Conservation (phyloP, 2,329 filamentous ascomycete genomes). For the Aspergillus sp. region DNA sequence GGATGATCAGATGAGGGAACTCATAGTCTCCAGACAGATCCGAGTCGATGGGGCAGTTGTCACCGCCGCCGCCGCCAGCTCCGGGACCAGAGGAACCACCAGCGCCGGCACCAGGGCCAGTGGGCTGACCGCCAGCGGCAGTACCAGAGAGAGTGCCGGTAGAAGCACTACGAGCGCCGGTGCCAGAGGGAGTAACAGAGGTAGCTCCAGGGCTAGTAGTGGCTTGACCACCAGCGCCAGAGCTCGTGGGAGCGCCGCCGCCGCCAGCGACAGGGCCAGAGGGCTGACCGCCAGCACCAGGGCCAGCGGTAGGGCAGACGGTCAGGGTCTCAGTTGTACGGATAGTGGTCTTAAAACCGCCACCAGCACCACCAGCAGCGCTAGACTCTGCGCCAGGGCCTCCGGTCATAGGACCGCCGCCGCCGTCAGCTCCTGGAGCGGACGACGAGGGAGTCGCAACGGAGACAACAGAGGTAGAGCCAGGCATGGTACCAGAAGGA, state of each 20-base stretch:
- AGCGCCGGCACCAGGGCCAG: conserved; percentile 4
- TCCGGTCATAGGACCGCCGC: too few relatives aligned
- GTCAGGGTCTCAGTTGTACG: too few relatives aligned
- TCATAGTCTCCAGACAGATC: conserved; percentile 41
- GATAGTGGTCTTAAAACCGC: too few relatives aligned
- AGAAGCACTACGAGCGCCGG: conserved; percentile 3
- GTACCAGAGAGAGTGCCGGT: neutral
- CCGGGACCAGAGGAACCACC: neutral
- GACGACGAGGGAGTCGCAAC: conserved; percentile 2
- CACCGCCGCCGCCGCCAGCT: conserved; percentile 3
- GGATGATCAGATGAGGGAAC: conserved; percentile 55
- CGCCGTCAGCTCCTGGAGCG: too few relatives aligned
- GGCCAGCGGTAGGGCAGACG: conserved; percentile 1
- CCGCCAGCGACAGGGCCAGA: neutral
- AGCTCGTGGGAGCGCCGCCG: neutral
- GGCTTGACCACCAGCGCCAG: neutral
- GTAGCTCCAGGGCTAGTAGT: conserved; percentile 4
- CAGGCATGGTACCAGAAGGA: neutral
- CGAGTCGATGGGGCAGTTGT: conserved; percentile 38
- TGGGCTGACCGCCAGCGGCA: conserved; percentile 7
- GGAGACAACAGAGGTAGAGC: conserved; percentile 6
- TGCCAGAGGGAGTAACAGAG: conserved; percentile 1
- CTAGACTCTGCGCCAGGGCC: too few relatives aligned
- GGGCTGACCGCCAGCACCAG: conserved; percentile 5
- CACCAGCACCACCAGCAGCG: conserved; percentile 4